Percentiles rank a stretch among this genome's conserved stretches.
These are phyloP conservation scores for Neonectria ditissima DNA, from an alignment of 2,329 filamentous ascomycete species.

Conservation along the genomic window DNA sequence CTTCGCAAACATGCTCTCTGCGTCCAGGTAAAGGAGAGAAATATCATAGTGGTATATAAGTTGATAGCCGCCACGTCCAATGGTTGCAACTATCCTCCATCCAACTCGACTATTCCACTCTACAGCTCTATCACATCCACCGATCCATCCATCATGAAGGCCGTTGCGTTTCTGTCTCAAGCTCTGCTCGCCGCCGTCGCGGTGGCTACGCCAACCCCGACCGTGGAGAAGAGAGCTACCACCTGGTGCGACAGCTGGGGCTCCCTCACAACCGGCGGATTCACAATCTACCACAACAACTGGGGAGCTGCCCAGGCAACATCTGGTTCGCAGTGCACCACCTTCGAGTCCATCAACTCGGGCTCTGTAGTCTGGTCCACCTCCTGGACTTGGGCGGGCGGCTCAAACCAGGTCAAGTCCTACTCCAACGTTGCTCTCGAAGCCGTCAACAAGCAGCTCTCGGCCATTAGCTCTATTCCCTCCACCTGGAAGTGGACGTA, in stretches of 20 bases:
- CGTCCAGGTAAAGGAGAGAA: background rate
- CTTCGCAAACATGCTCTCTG: background rate
- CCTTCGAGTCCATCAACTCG: conserved; percentile 51
- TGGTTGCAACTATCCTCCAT: background rate
- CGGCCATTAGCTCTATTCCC: conserved; percentile 50
- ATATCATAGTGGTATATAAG: conserved; percentile 5
- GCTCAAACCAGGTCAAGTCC: conserved; percentile 56
- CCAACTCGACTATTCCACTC: background rate
- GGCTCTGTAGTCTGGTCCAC: conserved; percentile 56
- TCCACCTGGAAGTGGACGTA: conserved; percentile 49
- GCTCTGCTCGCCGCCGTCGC: conserved; percentile 46
- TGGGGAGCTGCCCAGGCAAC: conserved; percentile 57
- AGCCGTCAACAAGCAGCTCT: conserved; percentile 51
- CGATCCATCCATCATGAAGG: conserved; percentile 37
- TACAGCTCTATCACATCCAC: too few relatives aligned
- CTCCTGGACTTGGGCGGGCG: conserved; percentile 56
- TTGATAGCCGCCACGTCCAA: background rate
- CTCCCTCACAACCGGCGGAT: conserved; percentile 52
- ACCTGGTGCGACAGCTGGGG: conserved; percentile 56
- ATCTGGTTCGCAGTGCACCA: conserved; percentile 56
- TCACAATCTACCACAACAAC: conserved; percentile 65
- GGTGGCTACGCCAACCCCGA: conserved; percentile 43
- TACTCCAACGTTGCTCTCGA: conserved; percentile 57
- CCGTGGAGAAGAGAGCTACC: conserved; percentile 50
- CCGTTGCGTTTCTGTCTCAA: conserved; percentile 36